Conservation (phyloP, 148 eudicot species). For the Suaeda aralocaspica region DNA sequence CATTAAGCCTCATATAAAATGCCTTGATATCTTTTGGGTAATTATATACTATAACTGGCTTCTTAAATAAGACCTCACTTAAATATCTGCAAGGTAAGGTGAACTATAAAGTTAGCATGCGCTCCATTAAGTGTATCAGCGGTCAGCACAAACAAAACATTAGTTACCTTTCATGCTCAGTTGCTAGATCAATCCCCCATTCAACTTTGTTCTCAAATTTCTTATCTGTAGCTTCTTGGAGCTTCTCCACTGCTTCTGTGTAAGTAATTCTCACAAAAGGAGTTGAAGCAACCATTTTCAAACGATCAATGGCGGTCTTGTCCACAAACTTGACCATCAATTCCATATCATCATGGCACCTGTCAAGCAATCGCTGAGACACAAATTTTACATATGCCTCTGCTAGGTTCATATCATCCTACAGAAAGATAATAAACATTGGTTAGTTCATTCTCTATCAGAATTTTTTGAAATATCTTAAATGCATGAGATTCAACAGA, state of each 20-base stretch:
- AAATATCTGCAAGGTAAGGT: constrained; percentile 48
- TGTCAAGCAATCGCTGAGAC: constrained; percentile 85
- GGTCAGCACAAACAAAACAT: not conserved
- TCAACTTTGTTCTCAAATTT: constrained; percentile 91
- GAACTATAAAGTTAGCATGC: not conserved
- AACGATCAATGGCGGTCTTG: constrained; percentile 69
- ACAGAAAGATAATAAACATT: constrained; percentile 2
- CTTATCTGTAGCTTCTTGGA: constrained; percentile 62
- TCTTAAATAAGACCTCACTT: constrained; percentile 67
- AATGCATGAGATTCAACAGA: no score
- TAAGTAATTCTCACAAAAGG: constrained; percentile 72
- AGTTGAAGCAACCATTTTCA: constrained; percentile 72
- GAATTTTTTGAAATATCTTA: no score
- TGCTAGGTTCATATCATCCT: constrained; percentile 98
- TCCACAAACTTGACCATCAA: constrained; percentile 73
- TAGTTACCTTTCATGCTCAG: constrained; percentile 89
- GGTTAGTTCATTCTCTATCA: not conserved
- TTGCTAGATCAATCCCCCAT: constrained; percentile 95
- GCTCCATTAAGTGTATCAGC: constrained; percentile 1
- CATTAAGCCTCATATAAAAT: constrained; percentile 92
- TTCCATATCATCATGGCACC: constrained; percentile 93
- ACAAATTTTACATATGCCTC: constrained; percentile 84
- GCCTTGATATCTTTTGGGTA: constrained; percentile 97
- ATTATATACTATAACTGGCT: constrained; percentile 88
- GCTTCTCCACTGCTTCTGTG: constrained; percentile 68